Evolutionary conservation across 768 basidiomycete genomes (phyloP).

Genomic region (Trametes villosa): DNA sequence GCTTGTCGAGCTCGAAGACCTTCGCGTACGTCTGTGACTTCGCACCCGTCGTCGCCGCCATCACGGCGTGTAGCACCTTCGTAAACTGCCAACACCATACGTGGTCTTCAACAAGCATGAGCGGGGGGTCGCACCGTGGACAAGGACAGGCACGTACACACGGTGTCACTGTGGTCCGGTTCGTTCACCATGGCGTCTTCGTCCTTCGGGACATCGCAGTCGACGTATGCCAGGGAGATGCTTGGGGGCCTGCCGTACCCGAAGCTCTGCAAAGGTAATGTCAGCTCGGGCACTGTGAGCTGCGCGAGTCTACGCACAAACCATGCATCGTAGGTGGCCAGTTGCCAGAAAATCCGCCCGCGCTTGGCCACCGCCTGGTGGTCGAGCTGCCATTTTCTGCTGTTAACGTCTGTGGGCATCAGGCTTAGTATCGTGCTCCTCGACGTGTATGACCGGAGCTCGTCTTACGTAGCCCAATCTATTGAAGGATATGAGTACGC

Average conservation of each 20-base stretch:
- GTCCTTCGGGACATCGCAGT: conserved; percentile 56
- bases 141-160: conserved; percentile 42
- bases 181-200: conserved; percentile 33
- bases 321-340: conserved; percentile 65
- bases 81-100: conserved; percentile 62
- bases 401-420: conserved; percentile 53
- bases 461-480: conserved; percentile 25
- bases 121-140: neutral
- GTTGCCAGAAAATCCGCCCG: conserved; percentile 67
- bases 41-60: conserved; percentile 52
- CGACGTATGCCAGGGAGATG: conserved; percentile 54
- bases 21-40: conserved; percentile 45
- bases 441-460: no score
- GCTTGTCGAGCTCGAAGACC: conserved; percentile 53
- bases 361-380: conserved; percentile 51
- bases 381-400: conserved; percentile 64
- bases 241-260: conserved; percentile 62
- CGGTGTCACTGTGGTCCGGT: conserved; percentile 42
- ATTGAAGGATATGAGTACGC: conserved; percentile 34
- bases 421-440: no score
- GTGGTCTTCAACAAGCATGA: conserved; percentile 44
- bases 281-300: neutral
- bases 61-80: conserved; percentile 53
- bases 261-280: conserved; percentile 51
- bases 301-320: conserved; percentile 43